Percentiles rank a stretch among this genome's conserved stretches.
Conservation (phyloP, 495 filamentous ascomycete genomes). For the Peziza echinospora region DNA sequence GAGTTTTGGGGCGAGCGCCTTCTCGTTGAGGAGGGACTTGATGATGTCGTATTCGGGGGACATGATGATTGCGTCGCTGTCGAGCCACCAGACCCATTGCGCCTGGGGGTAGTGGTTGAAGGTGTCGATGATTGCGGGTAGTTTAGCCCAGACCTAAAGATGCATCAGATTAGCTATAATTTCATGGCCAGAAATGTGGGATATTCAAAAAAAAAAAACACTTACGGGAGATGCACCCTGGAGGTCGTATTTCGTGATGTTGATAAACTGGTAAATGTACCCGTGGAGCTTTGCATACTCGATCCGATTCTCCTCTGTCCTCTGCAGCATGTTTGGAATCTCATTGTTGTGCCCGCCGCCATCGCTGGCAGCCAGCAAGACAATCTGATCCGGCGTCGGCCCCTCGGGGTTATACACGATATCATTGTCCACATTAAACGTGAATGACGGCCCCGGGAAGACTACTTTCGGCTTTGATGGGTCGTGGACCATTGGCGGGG, state of each 20-base stretch:
- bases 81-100: slow-evolving; percentile 24
- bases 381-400: slow-evolving; percentile 16
- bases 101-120: slow-evolving; percentile 20
- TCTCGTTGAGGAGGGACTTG: slow-evolving; percentile 14
- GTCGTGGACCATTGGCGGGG: slow-evolving; percentile 5
- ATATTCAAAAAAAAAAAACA: too few relatives aligned
- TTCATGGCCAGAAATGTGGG: too few relatives aligned
- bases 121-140: slow-evolving; percentile 22
- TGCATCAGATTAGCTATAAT: too few relatives aligned
- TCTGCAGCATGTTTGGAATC: slow-evolving; percentile 20
- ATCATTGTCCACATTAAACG: slow-evolving; percentile 9
- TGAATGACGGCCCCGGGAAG: not conserved
- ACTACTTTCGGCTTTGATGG: not conserved
- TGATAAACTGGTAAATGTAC: slow-evolving; percentile 23
- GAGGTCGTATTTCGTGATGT: slow-evolving; percentile 22
- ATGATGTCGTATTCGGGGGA: slow-evolving; percentile 13
- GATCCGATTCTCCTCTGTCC: slow-evolving; percentile 17
- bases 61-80: slow-evolving; percentile 24
- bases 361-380: slow-evolving; percentile 22
- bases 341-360: slow-evolving; percentile 22
- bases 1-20: slow-evolving; percentile 11
- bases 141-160: slow-evolving; percentile 21
- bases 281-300: slow-evolving; percentile 21
- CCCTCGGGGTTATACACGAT: slow-evolving; percentile 12
- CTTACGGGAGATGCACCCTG: slow-evolving; percentile 13